Percentiles rank a stretch among this genome's conserved stretches.
These are phyloP conservation scores for Bocquillonia castaneifolia DNA, from an alignment of 441 rosid genomes.

Conservation along the genomic window DNA sequence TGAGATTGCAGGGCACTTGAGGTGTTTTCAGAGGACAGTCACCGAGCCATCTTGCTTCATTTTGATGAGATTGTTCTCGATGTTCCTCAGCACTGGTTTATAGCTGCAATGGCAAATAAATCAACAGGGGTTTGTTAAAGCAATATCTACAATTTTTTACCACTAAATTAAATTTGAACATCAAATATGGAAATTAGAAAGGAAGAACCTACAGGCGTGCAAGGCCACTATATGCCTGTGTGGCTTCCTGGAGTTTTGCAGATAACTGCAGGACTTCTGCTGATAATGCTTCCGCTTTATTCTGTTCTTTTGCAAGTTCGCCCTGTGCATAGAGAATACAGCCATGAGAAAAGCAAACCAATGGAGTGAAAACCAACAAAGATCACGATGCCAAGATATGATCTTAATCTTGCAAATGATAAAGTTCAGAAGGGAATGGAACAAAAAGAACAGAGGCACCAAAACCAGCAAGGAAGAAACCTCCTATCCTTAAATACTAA, in stretches of 20 bases:
- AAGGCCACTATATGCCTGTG: slow-evolving; percentile 77
- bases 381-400: neutral
- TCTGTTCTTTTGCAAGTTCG: slow-evolving; percentile 74
- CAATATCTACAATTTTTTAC: neutral
- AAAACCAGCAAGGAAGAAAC: neutral
- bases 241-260: slow-evolving; percentile 68
- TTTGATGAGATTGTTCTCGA: slow-evolving; percentile 74
- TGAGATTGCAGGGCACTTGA: neutral
- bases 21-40: slow-evolving; percentile 36
- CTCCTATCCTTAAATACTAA: slow-evolving; percentile 26
- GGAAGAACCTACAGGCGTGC: slow-evolving; percentile 53
- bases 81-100: slow-evolving; percentile 76
- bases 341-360: neutral
- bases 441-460: neutral
- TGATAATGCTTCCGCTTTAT: slow-evolving; percentile 75
- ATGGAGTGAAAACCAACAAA: neutral
- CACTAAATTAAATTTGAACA: neutral
- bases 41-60: slow-evolving; percentile 76
- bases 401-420: neutral
- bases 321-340: slow-evolving; percentile 38
- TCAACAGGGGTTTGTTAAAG: neutral
- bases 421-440: neutral
- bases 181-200: neutral
- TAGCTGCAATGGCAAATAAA: slow-evolving; percentile 47
- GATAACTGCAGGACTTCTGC: slow-evolving; percentile 84